Evolutionary conservation across 164 flowering plant genomes (phyloP), one percentile per base, ranked within the genome.

Genomic region (Stephania cephalantha): DNA sequence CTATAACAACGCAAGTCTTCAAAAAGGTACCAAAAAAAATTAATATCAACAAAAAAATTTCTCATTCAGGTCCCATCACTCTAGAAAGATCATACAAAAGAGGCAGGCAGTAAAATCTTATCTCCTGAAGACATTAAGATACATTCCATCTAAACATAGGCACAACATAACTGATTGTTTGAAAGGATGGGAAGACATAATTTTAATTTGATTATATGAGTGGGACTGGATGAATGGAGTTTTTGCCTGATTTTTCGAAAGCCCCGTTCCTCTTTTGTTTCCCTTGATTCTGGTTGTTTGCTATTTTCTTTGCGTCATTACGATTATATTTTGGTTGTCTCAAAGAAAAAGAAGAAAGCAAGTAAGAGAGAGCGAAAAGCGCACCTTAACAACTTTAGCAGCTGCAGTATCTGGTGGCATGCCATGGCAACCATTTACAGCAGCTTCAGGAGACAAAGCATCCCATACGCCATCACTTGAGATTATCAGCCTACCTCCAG

Each of bases 381-480:
- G 42, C 84, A 94, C 99, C 80, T 96, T 91, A 46, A 94, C 98
- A 79, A 96, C 85, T 73, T 94, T 94, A 20, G 87, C 85, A 78
- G 98, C 97, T 75, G 99, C 95, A 74, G 93, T 86, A 71, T 94
- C 98, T 71, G 91, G 75, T 63, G 91, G 83, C 91, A 94, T 84
- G 52, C 95, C 97, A 65, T 92, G 89, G 81, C 93, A 89, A 80
- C 97, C 91, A 63, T 86, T 95, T 78, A 90, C 46, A 58, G 92
- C 93, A 66, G 66, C 63, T 85, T 96, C 97, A 1, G 91, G 86
- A 71, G 91, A 78, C 76, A 96, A 76, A 75, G 93, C 92, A 87
- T 96, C 98, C 99, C 99, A 96, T 70, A 96, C 99, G 79, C 99
- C 99, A 83, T 96, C 99, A 79, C 99, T 96, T 61, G 97, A 86